Conservation (phyloP, 2,329 filamentous ascomycete genomes). For the Graphilbum sp. region DNA sequence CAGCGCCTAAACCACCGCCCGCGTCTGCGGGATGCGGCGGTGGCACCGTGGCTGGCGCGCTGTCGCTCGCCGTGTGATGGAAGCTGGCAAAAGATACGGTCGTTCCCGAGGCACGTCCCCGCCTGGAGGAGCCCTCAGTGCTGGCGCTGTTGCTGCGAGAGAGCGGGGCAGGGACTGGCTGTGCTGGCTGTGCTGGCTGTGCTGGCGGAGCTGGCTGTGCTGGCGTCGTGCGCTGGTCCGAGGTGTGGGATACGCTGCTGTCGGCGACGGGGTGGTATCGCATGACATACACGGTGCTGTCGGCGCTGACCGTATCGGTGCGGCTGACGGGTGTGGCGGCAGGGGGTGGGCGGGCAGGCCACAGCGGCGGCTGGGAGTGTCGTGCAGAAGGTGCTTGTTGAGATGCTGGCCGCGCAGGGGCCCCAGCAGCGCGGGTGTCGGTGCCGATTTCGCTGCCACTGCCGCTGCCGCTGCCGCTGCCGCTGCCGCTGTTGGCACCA, state of each 20-base stretch:
- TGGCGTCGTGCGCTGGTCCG: conserved; percentile 16
- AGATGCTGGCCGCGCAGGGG: too few relatives aligned
- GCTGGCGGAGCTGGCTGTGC: background rate
- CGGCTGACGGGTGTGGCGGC: conserved; percentile 41
- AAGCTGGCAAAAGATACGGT: conserved; percentile 1
- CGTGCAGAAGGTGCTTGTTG: too few relatives aligned
- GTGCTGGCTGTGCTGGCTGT: background rate
- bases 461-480: background rate
- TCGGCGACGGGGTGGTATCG: conserved; percentile 43
- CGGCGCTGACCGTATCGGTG: conserved; percentile 45
- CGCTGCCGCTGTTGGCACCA: background rate
- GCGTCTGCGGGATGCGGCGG: background rate
- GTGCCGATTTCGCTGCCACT: conserved; percentile 14
- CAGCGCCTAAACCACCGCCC: too few relatives aligned
- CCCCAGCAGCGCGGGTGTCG: too few relatives aligned
- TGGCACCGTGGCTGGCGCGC: background rate
- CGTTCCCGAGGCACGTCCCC: background rate
- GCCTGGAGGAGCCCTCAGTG: conserved; percentile 1
- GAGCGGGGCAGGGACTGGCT: background rate
- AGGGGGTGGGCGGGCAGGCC: conserved; percentile 39
- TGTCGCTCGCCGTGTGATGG: background rate
- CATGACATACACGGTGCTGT: conserved; percentile 47
- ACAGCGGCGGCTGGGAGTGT: conserved; percentile 26
- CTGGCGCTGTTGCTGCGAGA: conserved; percentile 8
- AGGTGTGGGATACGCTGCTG: conserved; percentile 25